phyloP scores from a whole-genome alignment of 192 early-diverging fungal genomes.

The Umbelopsis isabellina region DNA sequence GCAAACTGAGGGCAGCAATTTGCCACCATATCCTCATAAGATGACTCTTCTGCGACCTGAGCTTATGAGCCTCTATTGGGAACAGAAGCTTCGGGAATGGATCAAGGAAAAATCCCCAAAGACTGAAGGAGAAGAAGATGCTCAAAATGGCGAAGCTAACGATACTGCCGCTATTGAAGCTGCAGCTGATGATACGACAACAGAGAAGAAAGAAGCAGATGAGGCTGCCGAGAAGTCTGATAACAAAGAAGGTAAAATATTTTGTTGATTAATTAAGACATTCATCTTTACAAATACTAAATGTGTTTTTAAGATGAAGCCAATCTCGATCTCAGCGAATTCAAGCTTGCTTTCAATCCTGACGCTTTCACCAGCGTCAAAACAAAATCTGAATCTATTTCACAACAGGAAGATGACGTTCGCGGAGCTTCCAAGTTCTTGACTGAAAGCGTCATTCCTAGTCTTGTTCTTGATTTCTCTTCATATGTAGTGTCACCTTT shows the following conservation, averaged over 20 bases:
- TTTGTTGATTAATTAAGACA: too few relatives aligned
- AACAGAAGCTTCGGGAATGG: constrained; percentile 71
- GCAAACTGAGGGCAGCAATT: constrained; percentile 32
- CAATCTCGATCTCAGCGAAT: constrained; percentile 41
- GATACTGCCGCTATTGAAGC: constrained; percentile 24
- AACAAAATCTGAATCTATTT: constrained; percentile 33
- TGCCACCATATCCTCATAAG: constrained; percentile 83
- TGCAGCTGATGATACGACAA: constrained; percentile 11
- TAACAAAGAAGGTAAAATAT: neutral
- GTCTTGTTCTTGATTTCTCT: constrained; percentile 66
- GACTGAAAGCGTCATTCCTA: constrained; percentile 64
- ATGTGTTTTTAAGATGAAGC: constrained; percentile 14
- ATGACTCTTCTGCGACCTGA: constrained; percentile 86
- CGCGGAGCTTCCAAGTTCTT: constrained; percentile 82
- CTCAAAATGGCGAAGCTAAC: constrained; percentile 40
- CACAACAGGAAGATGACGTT: constrained; percentile 61
- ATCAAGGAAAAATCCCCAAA: constrained; percentile 55
- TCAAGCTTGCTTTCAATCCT: constrained; percentile 59
- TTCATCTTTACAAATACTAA: neutral
- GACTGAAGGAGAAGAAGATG: constrained; percentile 19
- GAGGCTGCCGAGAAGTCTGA: neutral
- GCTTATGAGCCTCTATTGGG: constrained; percentile 84
- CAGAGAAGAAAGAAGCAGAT: neutral
- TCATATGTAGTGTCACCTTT: constrained; percentile 76
- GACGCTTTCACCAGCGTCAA: constrained; percentile 65